A percentile compares a stretch with the other conserved stretches of the same genome.
Conservation (phyloP, 345 rosid genomes). For the Eucalyptus leucophloia region DNA sequence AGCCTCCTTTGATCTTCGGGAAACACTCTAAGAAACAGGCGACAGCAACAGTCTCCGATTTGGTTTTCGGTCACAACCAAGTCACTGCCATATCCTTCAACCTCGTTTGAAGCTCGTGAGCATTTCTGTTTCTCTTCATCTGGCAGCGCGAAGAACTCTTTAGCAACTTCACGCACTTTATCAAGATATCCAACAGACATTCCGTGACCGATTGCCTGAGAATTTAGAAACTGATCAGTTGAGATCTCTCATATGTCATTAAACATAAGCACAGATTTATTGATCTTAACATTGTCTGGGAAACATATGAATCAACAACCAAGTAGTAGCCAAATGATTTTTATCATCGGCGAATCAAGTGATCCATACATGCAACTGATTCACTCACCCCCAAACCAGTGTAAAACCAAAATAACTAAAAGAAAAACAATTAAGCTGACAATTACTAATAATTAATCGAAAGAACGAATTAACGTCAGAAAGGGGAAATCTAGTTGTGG, state of each 20-base stretch:
- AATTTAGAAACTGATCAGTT: not conserved
- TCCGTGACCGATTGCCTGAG: conserved; percentile 34
- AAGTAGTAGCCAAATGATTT: not conserved
- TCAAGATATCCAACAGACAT: conserved; percentile 26
- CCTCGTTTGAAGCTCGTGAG: conserved; percentile 10
- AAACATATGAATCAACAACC: not conserved
- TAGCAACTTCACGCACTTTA: conserved; percentile 12
- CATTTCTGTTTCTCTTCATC: conserved; percentile 25
- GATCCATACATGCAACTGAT: not conserved
- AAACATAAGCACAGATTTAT: not conserved
- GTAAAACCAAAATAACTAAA: not conserved
- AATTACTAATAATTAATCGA: not conserved
- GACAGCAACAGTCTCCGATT: conserved; percentile 32
- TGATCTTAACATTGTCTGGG: not conserved
- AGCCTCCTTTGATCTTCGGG: conserved; percentile 25
- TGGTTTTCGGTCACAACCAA: conserved; percentile 24
- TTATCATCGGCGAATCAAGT: not conserved
- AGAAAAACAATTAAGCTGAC: not conserved
- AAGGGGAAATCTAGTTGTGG: not conserved
- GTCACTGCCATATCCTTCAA: conserved; percentile 43
- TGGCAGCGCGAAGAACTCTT: conserved; percentile 24
- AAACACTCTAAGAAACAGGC: conserved; percentile 24
- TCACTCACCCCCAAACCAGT: not conserved
- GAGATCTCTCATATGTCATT: not conserved
- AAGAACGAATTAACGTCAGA: not conserved